phyloP scores from a whole-genome alignment of 805 yeast genomes.

The Saccharomycopsis vini region DNA sequence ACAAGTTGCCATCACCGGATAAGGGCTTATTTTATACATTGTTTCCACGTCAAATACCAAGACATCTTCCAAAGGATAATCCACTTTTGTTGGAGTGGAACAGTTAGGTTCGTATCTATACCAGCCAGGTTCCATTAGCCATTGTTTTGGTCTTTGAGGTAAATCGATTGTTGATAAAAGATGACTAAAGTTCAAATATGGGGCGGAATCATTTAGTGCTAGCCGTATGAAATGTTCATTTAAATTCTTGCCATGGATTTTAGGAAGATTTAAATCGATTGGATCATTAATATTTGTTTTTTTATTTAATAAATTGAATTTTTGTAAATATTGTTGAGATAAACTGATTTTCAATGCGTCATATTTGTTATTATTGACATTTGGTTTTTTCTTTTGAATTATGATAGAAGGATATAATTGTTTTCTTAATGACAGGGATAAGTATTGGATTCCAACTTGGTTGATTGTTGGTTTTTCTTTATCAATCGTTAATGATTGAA shows the following conservation, averaged over 20 bases:
- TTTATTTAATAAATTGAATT: constrained; percentile 67
- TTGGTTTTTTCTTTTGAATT: not conserved
- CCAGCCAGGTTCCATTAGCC: constrained; percentile 75
- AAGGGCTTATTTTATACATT: constrained; percentile 62
- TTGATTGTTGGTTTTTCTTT: constrained; percentile 28
- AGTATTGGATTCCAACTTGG: constrained; percentile 74
- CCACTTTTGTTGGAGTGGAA: constrained; percentile 43
- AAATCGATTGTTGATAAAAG: constrained; percentile 32
- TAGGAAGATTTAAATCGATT: constrained; percentile 54
- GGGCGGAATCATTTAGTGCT: constrained; percentile 51
- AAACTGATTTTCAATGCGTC: constrained; percentile 35
- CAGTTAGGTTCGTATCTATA: constrained; percentile 41
- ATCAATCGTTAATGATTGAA: not conserved
- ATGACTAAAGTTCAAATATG: constrained; percentile 47
- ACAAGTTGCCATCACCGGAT: constrained; percentile 77
- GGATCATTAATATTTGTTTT: constrained; percentile 56
- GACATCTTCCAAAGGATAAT: constrained; percentile 60
- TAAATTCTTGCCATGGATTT: constrained; percentile 58
- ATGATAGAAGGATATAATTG: constrained; percentile 43
- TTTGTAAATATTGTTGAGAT: constrained; percentile 50
- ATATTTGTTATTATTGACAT: constrained; percentile 1
- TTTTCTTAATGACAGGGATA: constrained; percentile 47
- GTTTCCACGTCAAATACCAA: constrained; percentile 88
- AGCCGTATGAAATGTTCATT: constrained; percentile 80
- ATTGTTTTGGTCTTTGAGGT: constrained; percentile 38